phyloP scores from a whole-genome alignment of 768 basidiomycete genomes.

The Butyriboletus loyo region DNA sequence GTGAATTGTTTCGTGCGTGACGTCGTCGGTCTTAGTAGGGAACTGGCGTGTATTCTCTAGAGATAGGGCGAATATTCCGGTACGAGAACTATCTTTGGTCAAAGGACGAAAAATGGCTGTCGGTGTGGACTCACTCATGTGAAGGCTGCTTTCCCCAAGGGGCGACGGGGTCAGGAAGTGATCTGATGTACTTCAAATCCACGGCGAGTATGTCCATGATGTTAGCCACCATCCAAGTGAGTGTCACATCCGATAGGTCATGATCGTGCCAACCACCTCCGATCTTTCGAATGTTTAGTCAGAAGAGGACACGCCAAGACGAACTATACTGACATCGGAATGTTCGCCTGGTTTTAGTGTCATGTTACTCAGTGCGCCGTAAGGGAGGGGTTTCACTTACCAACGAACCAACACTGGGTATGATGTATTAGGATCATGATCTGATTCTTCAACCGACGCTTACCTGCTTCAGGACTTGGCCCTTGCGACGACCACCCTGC shows the following conservation, averaged over 20 bases:
- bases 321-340: slow-evolving; percentile 16
- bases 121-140: slow-evolving; percentile 49
- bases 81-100: slow-evolving; percentile 39
- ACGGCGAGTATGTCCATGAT: slow-evolving; percentile 53
- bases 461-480: slow-evolving; percentile 63
- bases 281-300: slow-evolving; percentile 38
- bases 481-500: slow-evolving; percentile 45
- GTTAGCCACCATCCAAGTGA: slow-evolving; percentile 65
- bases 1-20: slow-evolving; percentile 61
- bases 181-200: slow-evolving; percentile 50
- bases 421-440: slow-evolving; percentile 4
- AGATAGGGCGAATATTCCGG: slow-evolving; percentile 54
- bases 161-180: slow-evolving; percentile 48
- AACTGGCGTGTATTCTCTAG: slow-evolving; percentile 44
- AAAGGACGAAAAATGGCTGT: background rate
- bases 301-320: background rate
- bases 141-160: slow-evolving; percentile 62
- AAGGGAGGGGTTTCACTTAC: slow-evolving; percentile 33
- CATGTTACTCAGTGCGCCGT: background rate
- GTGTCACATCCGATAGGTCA: slow-evolving; percentile 62
- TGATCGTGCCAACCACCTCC: slow-evolving; percentile 69
- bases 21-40: slow-evolving; percentile 41
- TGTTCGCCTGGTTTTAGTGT: slow-evolving; percentile 27
- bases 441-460: slow-evolving; percentile 5
- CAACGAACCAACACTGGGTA: slow-evolving; percentile 67